Evolutionary conservation across 1,284 basidiomycete genomes (phyloP).

Genomic region (Trichosporon faecale): DNA sequence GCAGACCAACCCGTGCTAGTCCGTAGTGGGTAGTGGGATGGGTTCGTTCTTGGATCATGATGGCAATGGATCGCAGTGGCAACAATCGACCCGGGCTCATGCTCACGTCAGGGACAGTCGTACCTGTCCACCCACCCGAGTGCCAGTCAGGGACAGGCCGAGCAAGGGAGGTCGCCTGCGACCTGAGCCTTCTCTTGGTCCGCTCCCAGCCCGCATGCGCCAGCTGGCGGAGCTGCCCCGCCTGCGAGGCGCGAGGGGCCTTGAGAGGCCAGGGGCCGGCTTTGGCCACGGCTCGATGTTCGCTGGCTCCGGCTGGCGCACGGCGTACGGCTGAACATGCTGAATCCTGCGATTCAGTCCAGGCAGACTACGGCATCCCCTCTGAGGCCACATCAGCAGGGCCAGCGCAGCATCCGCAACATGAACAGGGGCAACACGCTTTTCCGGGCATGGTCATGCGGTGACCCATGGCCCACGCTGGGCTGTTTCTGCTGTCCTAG

Average conservation of each 20-base stretch:
- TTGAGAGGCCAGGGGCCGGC: not conserved
- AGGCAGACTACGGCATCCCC: not conserved
- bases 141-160: slow-evolving; percentile 1
- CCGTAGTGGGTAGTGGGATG: slow-evolving; percentile 1
- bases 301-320: not conserved
- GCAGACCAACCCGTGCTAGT: not conserved
- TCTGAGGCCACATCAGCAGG: not conserved
- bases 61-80: slow-evolving; percentile 1
- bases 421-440: not conserved
- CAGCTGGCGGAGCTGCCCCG: not conserved
- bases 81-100: slow-evolving; percentile 3
- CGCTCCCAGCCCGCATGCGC: not conserved
- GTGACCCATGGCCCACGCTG: not conserved
- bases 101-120: slow-evolving; percentile 4
- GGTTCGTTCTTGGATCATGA: not conserved
- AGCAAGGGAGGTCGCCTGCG: not conserved
- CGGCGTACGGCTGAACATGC: not conserved
- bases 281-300: not conserved
- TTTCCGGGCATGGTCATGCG: not conserved
- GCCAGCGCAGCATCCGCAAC: not conserved
- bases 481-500: not conserved
- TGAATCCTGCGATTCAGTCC: not conserved
- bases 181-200: not conserved
- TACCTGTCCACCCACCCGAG: not conserved
- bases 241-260: not conserved